Conservation (phyloP, 768 basidiomycete species). For the Tricholomella constricta region DNA sequence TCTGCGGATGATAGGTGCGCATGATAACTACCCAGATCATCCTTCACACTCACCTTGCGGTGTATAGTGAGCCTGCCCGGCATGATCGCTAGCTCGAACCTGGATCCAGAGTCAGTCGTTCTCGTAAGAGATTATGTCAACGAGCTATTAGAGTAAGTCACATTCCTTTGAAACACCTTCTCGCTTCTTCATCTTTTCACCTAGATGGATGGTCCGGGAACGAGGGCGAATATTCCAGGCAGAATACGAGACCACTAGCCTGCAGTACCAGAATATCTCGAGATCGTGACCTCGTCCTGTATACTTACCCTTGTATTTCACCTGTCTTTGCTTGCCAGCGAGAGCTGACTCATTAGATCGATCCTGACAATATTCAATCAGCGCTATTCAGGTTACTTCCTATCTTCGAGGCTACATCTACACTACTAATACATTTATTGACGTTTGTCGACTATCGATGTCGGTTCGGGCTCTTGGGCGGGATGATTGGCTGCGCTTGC, state of each 20-base stretch:
- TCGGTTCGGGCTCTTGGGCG: background rate
- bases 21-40: background rate
- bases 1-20: slow-evolving; percentile 84
- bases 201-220: slow-evolving; percentile 80
- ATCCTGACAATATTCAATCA: background rate
- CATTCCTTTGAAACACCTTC: background rate
- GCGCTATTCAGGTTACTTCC: too few species aligned
- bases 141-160: slow-evolving; percentile 74
- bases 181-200: background rate
- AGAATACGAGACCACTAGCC: slow-evolving; percentile 77
- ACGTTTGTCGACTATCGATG: background rate
- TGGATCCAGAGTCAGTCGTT: slow-evolving; percentile 84
- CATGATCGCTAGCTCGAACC: slow-evolving; percentile 86
- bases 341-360: background rate
- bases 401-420: background rate
- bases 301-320: background rate
- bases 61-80: slow-evolving; percentile 82
- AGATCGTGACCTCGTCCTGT: slow-evolving; percentile 52
- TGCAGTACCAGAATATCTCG: slow-evolving; percentile 82
- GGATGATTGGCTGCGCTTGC: background rate
- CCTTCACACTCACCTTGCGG: slow-evolving; percentile 1
- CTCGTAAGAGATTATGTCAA: slow-evolving; percentile 89
- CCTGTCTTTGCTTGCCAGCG: background rate
- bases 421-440: background rate
- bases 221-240: slow-evolving; percentile 70